Conservation (phyloP, 805 yeast genomes). For the Suhomyces prunicola region DNA sequence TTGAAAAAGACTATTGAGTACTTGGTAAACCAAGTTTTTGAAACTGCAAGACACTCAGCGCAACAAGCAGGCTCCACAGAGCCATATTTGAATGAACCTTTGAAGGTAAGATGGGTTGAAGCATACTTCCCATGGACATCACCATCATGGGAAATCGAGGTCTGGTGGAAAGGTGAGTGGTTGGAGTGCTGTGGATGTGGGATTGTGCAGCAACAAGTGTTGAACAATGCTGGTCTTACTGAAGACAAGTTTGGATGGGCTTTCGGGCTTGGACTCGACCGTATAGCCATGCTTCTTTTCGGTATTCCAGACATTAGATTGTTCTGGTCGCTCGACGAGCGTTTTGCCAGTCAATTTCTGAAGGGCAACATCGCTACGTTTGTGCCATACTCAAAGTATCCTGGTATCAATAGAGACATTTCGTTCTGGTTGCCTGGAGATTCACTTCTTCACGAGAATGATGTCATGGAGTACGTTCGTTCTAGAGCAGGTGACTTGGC, state of each 20-base stretch:
- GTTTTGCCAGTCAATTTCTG: constrained; percentile 72
- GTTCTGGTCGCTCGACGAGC: constrained; percentile 82
- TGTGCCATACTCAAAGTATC: constrained; percentile 87
- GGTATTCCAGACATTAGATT: constrained; percentile 94
- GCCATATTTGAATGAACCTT: constrained; percentile 65
- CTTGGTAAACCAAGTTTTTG: constrained; percentile 78
- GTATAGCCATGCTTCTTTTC: constrained; percentile 92
- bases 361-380: constrained; percentile 66
- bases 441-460: constrained; percentile 69
- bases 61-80: constrained; percentile 54
- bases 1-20: constrained; percentile 83
- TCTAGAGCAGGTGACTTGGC: constrained; percentile 81
- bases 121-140: constrained; percentile 98
- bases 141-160: constrained; percentile 98
- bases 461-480: constrained; percentile 90
- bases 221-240: constrained; percentile 63
- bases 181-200: constrained; percentile 97
- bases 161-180: constrained; percentile 99
- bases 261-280: constrained; percentile 91
- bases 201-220: constrained; percentile 73
- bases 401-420: constrained; percentile 80
- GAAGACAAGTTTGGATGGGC: constrained; percentile 87
- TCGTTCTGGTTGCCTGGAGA: constrained; percentile 81
- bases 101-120: constrained; percentile 90
- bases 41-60: constrained; percentile 63